Evolutionary conservation across 2,329 filamentous ascomycete genomes (phyloP).

Genomic region (Verticillium tricorpus): DNA sequence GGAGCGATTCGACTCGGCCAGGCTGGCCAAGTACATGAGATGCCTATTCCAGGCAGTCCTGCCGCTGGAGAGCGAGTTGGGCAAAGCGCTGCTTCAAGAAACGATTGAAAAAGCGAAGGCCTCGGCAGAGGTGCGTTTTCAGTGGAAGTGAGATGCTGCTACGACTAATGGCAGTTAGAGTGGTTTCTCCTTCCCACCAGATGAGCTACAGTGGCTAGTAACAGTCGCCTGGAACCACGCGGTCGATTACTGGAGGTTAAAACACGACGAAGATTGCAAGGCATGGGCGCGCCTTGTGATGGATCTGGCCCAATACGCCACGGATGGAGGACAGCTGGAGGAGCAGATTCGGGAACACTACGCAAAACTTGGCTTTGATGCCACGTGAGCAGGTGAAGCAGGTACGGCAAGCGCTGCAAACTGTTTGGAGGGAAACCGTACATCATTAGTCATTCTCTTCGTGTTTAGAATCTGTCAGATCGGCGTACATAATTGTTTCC

Average conservation of each 20-base stretch:
- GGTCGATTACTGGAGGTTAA: conserved; percentile 43
- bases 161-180: background rate
- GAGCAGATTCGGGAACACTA: conserved; percentile 29
- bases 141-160: conserved; percentile 8
- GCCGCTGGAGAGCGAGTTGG: conserved; percentile 48
- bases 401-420: too few relatives aligned
- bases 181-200: conserved; percentile 49
- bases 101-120: conserved; percentile 49
- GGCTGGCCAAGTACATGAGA: conserved; percentile 71
- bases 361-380: background rate
- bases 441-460: background rate
- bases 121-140: conserved; percentile 35
- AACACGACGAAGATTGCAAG: conserved; percentile 50
- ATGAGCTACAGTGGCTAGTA: conserved; percentile 74
- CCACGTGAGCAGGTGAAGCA: background rate
- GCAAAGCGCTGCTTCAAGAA: conserved; percentile 61
- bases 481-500: background rate
- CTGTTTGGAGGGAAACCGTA: background rate
- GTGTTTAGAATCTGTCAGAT: background rate
- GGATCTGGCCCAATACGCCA: conserved; percentile 52
- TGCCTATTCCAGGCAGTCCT: conserved; percentile 70
- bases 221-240: conserved; percentile 66
- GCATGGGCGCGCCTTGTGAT: conserved; percentile 62
- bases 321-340: conserved; percentile 47
- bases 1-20: conserved; percentile 49